A percentile compares a stretch with the other conserved stretches of the same genome.
These are phyloP conservation scores for Neurospora sp. DNA, from an alignment of 495 filamentous ascomycete species.

Conservation along the genomic window DNA sequence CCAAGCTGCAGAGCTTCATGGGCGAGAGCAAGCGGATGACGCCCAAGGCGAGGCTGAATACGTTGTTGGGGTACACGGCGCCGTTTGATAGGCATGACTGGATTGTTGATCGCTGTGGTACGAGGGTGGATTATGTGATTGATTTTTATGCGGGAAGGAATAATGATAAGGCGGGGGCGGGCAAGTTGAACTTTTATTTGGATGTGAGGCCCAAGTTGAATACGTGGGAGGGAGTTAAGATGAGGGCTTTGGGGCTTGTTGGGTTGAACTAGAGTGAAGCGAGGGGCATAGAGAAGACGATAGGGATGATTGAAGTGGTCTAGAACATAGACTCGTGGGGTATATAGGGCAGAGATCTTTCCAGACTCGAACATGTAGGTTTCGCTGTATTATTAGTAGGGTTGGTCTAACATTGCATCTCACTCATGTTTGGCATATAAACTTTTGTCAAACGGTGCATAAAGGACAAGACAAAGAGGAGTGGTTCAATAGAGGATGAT, in stretches of 20 bases:
- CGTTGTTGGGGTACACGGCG: slow-evolving; percentile 70
- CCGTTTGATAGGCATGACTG: slow-evolving; percentile 97
- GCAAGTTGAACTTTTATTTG: slow-evolving; percentile 78
- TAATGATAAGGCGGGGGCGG: slow-evolving; percentile 37
- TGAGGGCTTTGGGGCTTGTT: slow-evolving; percentile 56
- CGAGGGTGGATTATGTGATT: slow-evolving; percentile 85
- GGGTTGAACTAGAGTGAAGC: slow-evolving; percentile 41
- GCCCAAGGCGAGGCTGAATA: slow-evolving; percentile 73
- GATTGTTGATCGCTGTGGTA: slow-evolving; percentile 92
- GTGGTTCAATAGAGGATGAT: not conserved
- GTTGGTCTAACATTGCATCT: not conserved
- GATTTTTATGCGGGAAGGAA: slow-evolving; percentile 88
- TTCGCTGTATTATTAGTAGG: not conserved
- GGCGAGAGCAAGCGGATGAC: slow-evolving; percentile 65
- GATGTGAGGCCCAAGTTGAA: slow-evolving; percentile 95
- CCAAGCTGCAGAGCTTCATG: slow-evolving; percentile 72
- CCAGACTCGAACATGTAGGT: not conserved
- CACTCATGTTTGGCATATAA: not conserved
- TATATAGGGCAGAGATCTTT: not conserved
- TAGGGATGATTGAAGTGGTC: not conserved
- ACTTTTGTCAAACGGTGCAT: not conserved
- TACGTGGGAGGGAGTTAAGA: slow-evolving; percentile 77
- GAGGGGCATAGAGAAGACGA: not conserved
- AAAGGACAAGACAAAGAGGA: not conserved
- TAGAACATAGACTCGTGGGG: not conserved